These are phyloP conservation scores for Chlamydomonas eustigma DNA, from an alignment of 139 green algal genomes.

Conservation along the genomic window DNA sequence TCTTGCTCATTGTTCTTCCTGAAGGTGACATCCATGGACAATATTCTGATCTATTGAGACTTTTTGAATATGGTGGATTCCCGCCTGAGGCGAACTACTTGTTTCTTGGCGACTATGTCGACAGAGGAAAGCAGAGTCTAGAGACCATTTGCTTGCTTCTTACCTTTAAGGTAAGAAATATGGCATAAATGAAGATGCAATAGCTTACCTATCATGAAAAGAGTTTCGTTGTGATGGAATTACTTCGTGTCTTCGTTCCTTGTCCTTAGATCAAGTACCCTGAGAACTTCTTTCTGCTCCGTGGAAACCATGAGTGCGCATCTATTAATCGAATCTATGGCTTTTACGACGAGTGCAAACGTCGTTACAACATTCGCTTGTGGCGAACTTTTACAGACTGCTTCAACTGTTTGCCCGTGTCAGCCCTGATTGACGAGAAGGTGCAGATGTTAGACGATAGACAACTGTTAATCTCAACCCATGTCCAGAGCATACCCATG, in stretches of 20 bases:
- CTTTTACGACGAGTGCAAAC: conserved; percentile 99
- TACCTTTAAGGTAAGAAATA: conserved; percentile 95
- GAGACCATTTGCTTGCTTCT: conserved; percentile 99
- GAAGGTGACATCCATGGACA: conserved; percentile 98
- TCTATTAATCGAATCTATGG: conserved; percentile 99
- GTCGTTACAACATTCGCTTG: conserved; percentile 97
- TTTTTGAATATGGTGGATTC: conserved; percentile 99
- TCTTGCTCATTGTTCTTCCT: too few relatives aligned
- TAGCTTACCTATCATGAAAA: conserved; percentile 5
- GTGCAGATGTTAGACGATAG: too few relatives aligned
- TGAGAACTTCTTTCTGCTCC: conserved; percentile 99
- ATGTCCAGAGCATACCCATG: too few relatives aligned
- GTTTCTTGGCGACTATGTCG: conserved; percentile 99
- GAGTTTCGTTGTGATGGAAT: not conserved
- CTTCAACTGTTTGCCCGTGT: conserved; percentile 99
- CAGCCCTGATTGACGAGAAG: conserved; percentile 98
- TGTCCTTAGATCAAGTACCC: conserved; percentile 95
- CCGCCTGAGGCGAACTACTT: conserved; percentile 99
- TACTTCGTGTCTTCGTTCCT: not conserved
- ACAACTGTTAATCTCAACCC: too few relatives aligned
- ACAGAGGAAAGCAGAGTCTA: conserved; percentile 97
- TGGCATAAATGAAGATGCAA: too few relatives aligned
- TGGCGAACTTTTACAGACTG: conserved; percentile 99
- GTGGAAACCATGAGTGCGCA: conserved; percentile 85
- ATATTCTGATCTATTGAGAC: conserved; percentile 93